A percentile compares a stretch with the other conserved stretches of the same genome.
Evolutionary conservation across 192 early-diverging fungal species (phyloP).

Genomic region (Coemansia nantahalensis): DNA sequence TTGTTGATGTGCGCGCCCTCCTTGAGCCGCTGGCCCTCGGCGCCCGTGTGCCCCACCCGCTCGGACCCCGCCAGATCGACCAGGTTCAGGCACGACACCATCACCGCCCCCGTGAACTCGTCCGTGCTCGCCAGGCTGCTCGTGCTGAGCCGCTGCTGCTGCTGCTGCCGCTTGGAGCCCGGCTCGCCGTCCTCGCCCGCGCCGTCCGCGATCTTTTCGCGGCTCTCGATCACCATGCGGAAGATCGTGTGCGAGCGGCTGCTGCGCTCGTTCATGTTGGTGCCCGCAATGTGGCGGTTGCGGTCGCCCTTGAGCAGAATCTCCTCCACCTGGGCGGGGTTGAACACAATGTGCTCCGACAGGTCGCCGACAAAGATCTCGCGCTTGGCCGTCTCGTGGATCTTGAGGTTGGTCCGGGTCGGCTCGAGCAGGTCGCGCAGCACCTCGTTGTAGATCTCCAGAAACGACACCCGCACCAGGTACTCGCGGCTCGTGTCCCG

Average conservation of each 20-base stretch:
- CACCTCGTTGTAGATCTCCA: conserved; percentile 98
- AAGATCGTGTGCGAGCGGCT: conserved; percentile 96
- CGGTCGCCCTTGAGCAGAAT: conserved; percentile 73
- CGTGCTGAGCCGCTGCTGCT: conserved; percentile 34
- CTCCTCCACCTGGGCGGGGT: conserved; percentile 63
- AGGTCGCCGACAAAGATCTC: conserved; percentile 65
- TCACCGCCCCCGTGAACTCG: conserved; percentile 52
- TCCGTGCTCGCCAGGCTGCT: conserved; percentile 24
- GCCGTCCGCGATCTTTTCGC: conserved; percentile 48
- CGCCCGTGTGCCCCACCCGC: conserved; percentile 69
- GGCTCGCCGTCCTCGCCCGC: not conserved
- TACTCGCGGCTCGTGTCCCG: conserved; percentile 67
- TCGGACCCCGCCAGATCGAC: conserved; percentile 98
- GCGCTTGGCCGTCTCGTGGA: conserved; percentile 73
- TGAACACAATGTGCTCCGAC: conserved; percentile 63
- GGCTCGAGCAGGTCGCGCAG: conserved; percentile 89
- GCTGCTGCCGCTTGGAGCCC: not conserved
- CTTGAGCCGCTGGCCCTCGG: conserved; percentile 82
- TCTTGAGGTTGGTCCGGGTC: conserved; percentile 76
- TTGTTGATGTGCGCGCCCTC: conserved; percentile 98
- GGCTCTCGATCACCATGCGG: conserved; percentile 84
- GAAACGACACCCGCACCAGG: conserved; percentile 90
- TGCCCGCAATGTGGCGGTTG: conserved; percentile 84
- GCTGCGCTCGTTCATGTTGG: conserved; percentile 90
- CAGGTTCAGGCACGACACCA: conserved; percentile 69